Base-by-base conservation (phyloP, 2,329 filamentous ascomycete species). In the Fusarium denticulatum region DNA sequence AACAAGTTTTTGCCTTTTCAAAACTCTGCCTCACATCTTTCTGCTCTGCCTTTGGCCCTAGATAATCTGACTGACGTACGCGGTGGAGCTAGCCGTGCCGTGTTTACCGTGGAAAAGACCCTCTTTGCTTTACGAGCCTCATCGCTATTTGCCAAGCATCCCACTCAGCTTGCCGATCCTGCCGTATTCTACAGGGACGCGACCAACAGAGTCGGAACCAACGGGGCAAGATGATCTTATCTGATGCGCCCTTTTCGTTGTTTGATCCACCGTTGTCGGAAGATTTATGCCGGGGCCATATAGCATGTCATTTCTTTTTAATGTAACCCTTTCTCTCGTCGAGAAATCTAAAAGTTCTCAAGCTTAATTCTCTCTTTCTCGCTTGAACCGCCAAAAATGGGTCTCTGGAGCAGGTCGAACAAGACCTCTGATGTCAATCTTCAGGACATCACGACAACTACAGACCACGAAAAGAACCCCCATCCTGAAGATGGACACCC, bases 191-290 rank as follows among this genome's bases (percentile, higher is more conserved):
- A 59, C 36, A 42, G 28, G 37, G 40, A 39, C 52, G 12, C 15
- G 18, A 15, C 43, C 61, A 56, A 46, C 18, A 52, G 39, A n/a
- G 59, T 64, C 47, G 59, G 72, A 57, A 67, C 49, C 30, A 64
- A 72, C 58, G 14, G 49, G 24, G 12, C 37, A 26, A 63, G 49
- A 61, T 71, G 63, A 75, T 75, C 73, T 75, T 75, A 75, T 75
- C 73, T 61, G 70, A 75, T 75, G 73, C 69, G 67, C 34, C 34
- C 46, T 73, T 75, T 75, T 61, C 26, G 20, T 37, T 24, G 28
- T 40, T 39, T 40, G 45, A 30, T 56, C 43, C 52, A 63, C 64
- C 37, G 43, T 20, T 49, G 37, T 60, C 60, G 42, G 61, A 61
- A 73, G 37, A 36, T 26, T 45, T 20, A 16, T 46, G 43, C 46